Base-by-base conservation (phyloP, 495 filamentous ascomycete species). In the Emericellopsis terricola region DNA sequence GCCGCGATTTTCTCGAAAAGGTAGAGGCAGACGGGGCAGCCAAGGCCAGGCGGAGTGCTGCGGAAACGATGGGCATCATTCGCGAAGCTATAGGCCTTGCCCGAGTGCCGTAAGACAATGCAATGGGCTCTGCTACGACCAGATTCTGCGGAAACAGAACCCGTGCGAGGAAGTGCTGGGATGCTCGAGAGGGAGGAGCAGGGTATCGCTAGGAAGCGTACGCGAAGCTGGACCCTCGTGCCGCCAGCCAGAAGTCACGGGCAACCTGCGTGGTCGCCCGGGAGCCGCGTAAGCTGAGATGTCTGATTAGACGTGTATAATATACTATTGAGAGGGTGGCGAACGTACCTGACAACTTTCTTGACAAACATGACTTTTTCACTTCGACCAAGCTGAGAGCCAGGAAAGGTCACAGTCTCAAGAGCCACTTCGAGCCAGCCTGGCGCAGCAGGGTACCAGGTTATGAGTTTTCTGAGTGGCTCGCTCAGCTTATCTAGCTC, bases 401-500 rank as follows among this genome's bases (percentile, higher is more conserved):
- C 73, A 0, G 77, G 71, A 39, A 81, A 73, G 1, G 47, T 52
- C 4, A 60, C 50, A 36, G 52, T 53, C 18, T 56, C 38, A 19
- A 82, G 42, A 11, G 75, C 76, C 6, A 47, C 47, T 21, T 70
- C 55, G 7, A 83, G 52, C 78, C 78, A 83, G 4, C 37, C 44
- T 47, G 67, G 69, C 3, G 74, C 62, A 13, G 51, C 49, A n/a
- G 67, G 59, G 14, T 83, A 71, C 20, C 69, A 62, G 36, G 70
- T 67, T 2, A 92, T 60, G 2, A 89, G 55, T 41, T 75, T 79
- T 54, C 81, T 79, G 13, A 94, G 62, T 18, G 80, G 81, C 29
- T 87, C 80, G 37, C 64, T 69, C 4, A 93, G 60, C 41, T 62
- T 70, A 32, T 83, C 76, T 0, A 93, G 57, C 43, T 94, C 84